Evolutionary conservation across 2,329 filamentous ascomycete genomes (phyloP), one percentile per base, ranked within the genome.

Genomic region (Pleurostoma richardsiae): DNA sequence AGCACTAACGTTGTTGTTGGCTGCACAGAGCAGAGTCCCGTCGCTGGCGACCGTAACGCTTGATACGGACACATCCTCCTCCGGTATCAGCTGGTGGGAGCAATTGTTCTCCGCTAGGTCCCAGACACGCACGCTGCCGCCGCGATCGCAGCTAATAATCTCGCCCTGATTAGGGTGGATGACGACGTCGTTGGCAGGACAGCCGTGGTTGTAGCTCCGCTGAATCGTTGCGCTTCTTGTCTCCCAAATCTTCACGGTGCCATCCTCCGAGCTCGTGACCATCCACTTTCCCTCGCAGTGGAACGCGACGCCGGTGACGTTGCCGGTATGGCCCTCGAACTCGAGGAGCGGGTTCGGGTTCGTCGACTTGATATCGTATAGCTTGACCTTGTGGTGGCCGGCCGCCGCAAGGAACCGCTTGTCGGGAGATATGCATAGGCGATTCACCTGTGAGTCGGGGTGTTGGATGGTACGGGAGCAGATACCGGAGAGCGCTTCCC

Each of bases 211-310:
- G 66, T 99, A 99, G 68, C 92, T 96, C 46, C 94, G 82, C 69
- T 99, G 94, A 46, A 97, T 83, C 48, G 80, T 84, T 41, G 89
- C 92, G 10, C 80, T 88, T 41, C 91, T 77, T 4, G 90, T 96
- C 65, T 96, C 92, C 91, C 91, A 96, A 53, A 96, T 95, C 75
- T 95, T 95, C 61, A 96, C 91, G 1, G 90, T 95, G 58, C 91
- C 89, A 62, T 99, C 94, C 68, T 99, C 94, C 41, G 89, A 95
- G 66, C 88, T 95, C 7, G 94, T 99, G 19, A 97, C 94, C 88
- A 99, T 96, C 94, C 94, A 99, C 71, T 99, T 99, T 8, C 92
- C 91, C 68, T 99, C 94, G 65, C 92, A 97, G 67, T 99, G 94
- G 65, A 99, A 99, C 8, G 91, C 91, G 41, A 99, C 88, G 40